These are phyloP conservation scores for Astrephomene gubernaculifera DNA, from an alignment of 139 green algal genomes.

Conservation along the genomic window DNA sequence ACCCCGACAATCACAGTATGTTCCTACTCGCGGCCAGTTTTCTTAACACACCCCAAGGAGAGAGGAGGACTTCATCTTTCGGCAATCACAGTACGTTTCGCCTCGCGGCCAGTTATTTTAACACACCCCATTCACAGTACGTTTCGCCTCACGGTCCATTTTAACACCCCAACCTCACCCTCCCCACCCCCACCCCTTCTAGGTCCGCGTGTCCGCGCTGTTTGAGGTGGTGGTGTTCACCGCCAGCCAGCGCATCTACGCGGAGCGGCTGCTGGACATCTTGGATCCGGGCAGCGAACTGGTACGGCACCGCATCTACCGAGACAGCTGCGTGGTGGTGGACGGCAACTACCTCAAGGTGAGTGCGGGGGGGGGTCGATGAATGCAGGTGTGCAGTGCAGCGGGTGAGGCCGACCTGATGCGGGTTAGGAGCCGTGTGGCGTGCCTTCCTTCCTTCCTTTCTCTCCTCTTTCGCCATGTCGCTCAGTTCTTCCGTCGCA, in stretches of 20 bases:
- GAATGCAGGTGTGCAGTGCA: not conserved
- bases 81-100: no score
- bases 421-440: not conserved
- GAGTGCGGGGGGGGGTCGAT: not conserved
- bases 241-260: constrained; percentile 88
- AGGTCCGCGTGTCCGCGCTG: constrained; percentile 52
- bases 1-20: no score
- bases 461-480: no score
- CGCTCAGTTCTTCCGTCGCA: no score
- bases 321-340: constrained; percentile 90
- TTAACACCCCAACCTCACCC: not conserved
- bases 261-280: constrained; percentile 91
- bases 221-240: constrained; percentile 93
- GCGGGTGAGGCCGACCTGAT: not conserved
- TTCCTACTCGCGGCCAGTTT: no score
- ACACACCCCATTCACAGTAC: no score
- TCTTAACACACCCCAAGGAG: no score
- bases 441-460: no score
- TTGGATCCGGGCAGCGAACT: constrained; percentile 78
- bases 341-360: constrained; percentile 80
- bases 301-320: constrained; percentile 93
- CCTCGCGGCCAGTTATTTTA: no score
- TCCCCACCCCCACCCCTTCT: not conserved
- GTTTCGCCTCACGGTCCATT: no score
- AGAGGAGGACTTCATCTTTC: no score